These are phyloP conservation scores for Lasiosphaeria hispida DNA, from an alignment of 495 filamentous ascomycete genomes.

Conservation along the genomic window DNA sequence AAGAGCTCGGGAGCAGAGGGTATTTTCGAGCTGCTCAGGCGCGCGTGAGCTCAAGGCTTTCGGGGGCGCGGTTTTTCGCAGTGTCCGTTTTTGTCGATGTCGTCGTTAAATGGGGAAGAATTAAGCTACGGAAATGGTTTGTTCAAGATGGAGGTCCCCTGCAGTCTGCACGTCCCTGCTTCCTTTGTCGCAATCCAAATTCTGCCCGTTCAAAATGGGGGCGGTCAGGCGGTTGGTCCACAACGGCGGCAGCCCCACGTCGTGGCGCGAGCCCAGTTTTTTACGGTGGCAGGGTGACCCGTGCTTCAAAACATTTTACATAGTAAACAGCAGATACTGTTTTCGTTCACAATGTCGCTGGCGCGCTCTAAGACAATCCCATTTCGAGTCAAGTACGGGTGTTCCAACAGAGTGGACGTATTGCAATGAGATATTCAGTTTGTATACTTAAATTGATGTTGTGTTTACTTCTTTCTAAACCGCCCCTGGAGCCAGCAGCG, in stretches of 20 bases:
- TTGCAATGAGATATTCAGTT: not conserved
- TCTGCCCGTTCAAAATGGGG: constrained; percentile 7
- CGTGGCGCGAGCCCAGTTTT: too few relatives aligned
- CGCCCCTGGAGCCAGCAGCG: constrained; percentile 94
- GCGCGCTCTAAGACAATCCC: not conserved
- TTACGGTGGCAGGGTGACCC: too few relatives aligned
- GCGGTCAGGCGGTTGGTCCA: constrained; percentile 10
- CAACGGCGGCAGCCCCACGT: not conserved
- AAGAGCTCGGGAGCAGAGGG: not conserved
- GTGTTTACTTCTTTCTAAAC: constrained; percentile 69
- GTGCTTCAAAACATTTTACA: too few relatives aligned
- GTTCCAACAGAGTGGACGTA: not conserved
- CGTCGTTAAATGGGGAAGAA: not conserved
- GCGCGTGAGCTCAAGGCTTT: not conserved
- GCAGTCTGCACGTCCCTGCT: too few relatives aligned
- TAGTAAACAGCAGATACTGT: too few relatives aligned
- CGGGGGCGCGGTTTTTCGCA: not conserved
- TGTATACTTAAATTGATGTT: constrained; percentile 7
- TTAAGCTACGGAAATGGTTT: not conserved
- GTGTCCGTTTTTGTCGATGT: not conserved
- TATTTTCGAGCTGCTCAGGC: constrained; percentile 3
- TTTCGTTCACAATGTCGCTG: not conserved
- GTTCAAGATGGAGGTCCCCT: not conserved
- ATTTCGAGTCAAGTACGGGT: too few relatives aligned
- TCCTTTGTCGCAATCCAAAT: constrained; percentile 10